Conservation (phyloP, 73 alveolate genomes). For the Loxodes magnus region DNA sequence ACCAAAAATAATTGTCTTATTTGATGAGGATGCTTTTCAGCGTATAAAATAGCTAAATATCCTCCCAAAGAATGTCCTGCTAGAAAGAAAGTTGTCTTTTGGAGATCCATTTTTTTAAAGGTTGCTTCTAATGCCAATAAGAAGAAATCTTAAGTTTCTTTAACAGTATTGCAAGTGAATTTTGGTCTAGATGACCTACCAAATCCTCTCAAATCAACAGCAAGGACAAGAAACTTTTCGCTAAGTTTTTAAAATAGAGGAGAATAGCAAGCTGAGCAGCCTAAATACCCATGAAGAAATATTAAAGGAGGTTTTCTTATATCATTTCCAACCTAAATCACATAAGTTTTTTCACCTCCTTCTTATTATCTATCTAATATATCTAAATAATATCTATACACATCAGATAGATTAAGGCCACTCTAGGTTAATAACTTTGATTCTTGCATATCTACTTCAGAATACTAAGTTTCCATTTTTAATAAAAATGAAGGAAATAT, state of each 20-base stretch:
- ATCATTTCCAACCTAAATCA: too few relatives aligned
- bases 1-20: constrained; percentile 41
- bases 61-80: constrained; percentile 79
- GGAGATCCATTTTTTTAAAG: constrained; percentile 24
- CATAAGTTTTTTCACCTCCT: too few relatives aligned
- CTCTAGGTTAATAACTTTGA: too few relatives aligned
- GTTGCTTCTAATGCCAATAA: constrained; percentile 49
- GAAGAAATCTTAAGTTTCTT: constrained; percentile 49
- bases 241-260: constrained; percentile 11
- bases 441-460: too few relatives aligned
- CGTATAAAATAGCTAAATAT: constrained; percentile 40
- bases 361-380: too few relatives aligned
- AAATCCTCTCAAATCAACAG: constrained; percentile 61
- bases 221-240: constrained; percentile 21
- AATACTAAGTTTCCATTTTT: too few relatives aligned
- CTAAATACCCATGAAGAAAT: constrained; percentile 25
- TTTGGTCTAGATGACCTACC: constrained; percentile 49
- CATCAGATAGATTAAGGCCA: too few relatives aligned
- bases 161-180: constrained; percentile 19
- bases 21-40: constrained; percentile 38
- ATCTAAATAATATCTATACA: too few relatives aligned
- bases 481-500: too few relatives aligned
- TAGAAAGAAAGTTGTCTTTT: constrained; percentile 33
- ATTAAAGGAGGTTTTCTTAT: constrained; percentile 2
- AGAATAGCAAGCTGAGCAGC: constrained; percentile 14